Base-by-base conservation (phyloP, 192 early-diverging fungal genomes). In the Phlyctochytrium planicorne region DNA sequence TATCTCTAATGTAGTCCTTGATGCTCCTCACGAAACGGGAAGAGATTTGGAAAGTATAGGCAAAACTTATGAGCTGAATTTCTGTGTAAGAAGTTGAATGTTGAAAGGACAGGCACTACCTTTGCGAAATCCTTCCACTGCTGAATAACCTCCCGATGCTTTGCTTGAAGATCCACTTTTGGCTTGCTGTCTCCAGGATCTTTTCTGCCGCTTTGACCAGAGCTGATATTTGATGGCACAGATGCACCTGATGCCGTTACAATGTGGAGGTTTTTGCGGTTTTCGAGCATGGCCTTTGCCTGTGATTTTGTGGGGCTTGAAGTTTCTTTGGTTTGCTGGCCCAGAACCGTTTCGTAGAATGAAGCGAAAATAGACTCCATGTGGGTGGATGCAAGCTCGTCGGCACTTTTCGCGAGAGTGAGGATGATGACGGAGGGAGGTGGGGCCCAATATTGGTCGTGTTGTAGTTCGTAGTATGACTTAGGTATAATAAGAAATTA, bases 161-260 rank as follows among this genome's bases (percentile, higher is more conserved):
- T 64, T 23, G 63, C 34, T 36, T 55, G 27, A 31, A 71, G 27
- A 24, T 63, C 63, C 0, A 25, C 23, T 25, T 62, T 20, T 16
- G 17, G 20, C 32, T 69, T 60, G 23, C 53, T 53, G 3, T n/a
- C 12, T n/a, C 31, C 35, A 14, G 47, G 32, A 17, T 12, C 65
- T 27, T 33, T 62, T 33, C 27, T 0, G 50, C 34, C 1, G 61
- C 32, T 14, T 59, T 47, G 40, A 20, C 40, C 40, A 6, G 10
- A 6, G 20, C 40, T 47, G 10, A 47, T 20, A 20, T 47, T 47
- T 20, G 40, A 47, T 29, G 64, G 35, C 3, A 72, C 32, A 0
- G 65, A 60, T 1, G 63, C 70, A 2, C 70, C 70, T 2, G 63
- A 63, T 10, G 65, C 70, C 3, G 70, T 72, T 1, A 72, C 70